Evolutionary conservation across 179 eudicot genomes (phyloP).

Genomic region (Pouteria campechiana): DNA sequence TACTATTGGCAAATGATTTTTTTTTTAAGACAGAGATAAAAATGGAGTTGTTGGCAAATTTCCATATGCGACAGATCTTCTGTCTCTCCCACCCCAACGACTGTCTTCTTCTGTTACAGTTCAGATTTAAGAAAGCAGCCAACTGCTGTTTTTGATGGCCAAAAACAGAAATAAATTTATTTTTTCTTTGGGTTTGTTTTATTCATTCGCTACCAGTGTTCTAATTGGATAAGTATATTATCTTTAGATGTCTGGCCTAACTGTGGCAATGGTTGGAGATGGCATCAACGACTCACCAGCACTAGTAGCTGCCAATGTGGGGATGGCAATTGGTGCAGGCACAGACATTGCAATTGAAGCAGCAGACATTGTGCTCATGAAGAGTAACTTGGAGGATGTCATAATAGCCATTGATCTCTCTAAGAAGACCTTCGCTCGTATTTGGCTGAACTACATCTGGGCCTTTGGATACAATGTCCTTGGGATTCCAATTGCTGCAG

Average conservation of each 20-base stretch:
- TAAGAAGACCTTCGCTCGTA: constrained; percentile 67
- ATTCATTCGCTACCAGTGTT: too few relatives aligned
- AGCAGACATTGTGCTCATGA: constrained; percentile 91
- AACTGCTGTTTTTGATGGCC: too few relatives aligned
- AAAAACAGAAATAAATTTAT: too few relatives aligned
- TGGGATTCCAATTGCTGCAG: constrained; percentile 87
- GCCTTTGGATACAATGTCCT: constrained; percentile 77
- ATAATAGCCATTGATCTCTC: constrained; percentile 90
- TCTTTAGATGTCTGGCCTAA: constrained; percentile 65
- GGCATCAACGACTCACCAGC: constrained; percentile 98
- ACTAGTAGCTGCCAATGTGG: constrained; percentile 91
- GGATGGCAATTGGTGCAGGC: constrained; percentile 97
- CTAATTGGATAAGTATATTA: too few relatives aligned
- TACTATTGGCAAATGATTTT: too few relatives aligned
- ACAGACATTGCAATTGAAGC: constrained; percentile 98
- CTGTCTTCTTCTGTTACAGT: too few relatives aligned
- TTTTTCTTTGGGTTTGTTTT: neutral
- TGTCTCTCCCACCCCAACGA: too few relatives aligned
- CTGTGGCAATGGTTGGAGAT: constrained; percentile 96
- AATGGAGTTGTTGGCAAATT: too few relatives aligned
- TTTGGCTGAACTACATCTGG: constrained; percentile 84
- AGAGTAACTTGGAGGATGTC: constrained; percentile 78
- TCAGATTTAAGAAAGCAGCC: too few relatives aligned
- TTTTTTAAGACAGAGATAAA: too few relatives aligned
- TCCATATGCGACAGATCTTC: too few relatives aligned